Base-by-base conservation (phyloP, 2,329 filamentous ascomycete species). In the Trichoderma lentiforme region DNA sequence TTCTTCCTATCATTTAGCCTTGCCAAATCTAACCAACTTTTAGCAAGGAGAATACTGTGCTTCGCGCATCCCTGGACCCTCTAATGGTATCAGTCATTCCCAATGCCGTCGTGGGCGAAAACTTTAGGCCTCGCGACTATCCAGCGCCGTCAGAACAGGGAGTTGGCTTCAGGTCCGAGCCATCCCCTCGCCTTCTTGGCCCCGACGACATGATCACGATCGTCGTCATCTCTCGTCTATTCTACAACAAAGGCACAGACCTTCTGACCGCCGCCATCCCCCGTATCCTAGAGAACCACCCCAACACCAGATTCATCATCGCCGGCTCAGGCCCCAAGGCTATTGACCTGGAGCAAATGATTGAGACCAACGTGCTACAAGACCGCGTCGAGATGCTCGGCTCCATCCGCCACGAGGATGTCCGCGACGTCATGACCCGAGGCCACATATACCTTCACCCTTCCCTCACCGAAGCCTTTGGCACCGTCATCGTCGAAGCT, bases 191-290 rank as follows among this genome's bases (percentile, higher is more conserved):
- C 69, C 90, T 89, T 7, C 87, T 97, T 3, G 92, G 93, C 0
- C 93, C 94, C 0, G 87, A 93, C 74, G 95, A 98, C 77, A 92
- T 90, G 12, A 95, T 99, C 77, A 98, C 94, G 8, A 98, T 99
- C 72, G 94, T 99, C 2, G 95, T 99, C 24, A 97, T 99, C 74
- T 98, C 95, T 9, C 93, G 96, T 24, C 89, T 99, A 1, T 99
- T 98, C 82, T 98, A 98, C 83, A 99, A 99, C 83, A 99, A 99
- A 81, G 96, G 96, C 73, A 98, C 94, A 1, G 97, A 99, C 80
- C 89, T 99, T 0, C 88, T 99, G n/a, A 97, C 97, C 28, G 96
- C 95, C 12, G 94, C 94, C 4, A 97, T 99, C 69, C 96, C 96
- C 0, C 91, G 95, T 62, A 97, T 99, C 68, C 88, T 98, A 32